Evolutionary conservation across 2,329 filamentous ascomycete species (phyloP), one percentile per base, ranked within the genome.

Genomic region (Trichoderma afroharzianum): DNA sequence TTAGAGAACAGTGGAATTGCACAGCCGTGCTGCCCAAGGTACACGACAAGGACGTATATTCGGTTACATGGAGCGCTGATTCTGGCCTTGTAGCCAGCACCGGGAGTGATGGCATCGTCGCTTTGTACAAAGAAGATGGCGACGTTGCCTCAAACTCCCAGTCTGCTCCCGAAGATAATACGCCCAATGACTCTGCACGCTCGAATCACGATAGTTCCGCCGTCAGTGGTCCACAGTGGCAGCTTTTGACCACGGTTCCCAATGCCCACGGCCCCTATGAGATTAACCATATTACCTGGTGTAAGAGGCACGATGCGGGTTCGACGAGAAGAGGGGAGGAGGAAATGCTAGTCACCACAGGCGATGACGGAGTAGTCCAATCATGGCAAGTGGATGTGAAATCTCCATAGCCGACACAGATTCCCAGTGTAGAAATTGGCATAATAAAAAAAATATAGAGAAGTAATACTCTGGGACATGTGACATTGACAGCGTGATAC

Each of bases 281-380:
- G 82, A 87, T 98, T 74, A 99, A 99, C 78, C 94, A 98, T 81
- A 88, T 96, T 63, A 90, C 89, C 2, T 99, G 96, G 96, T 94
- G 94, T 75, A 88, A 87, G 76, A 87, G 95, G 71, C 92, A 89
- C 71, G 94, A 97, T 79, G 85, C 86, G 63, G 91, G 84, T 1
- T 81, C 82, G 1, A 86, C 86, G 78, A 85, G 82, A 73, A 85
- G 81, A 68, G 85, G 86, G 4, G 80, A 84, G 28, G 93, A 97
- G 76, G 95, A 98, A 82, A 92, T 98, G 79, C 85, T 99, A 61
- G 85, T 98, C 24, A 96, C 92, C 18, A 97, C 95, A 0, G 96
- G 95, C 0, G 96, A 99, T 79, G 95, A 98, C 81, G 96, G 96
- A 0, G 86, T 92, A 67, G 92, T 98, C 32, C 91, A 92, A 77